Evolutionary conservation across 2,329 filamentous ascomycete species (phyloP), one percentile per base, ranked within the genome.

Genomic region (Ceratocystis cacaofunesta): DNA sequence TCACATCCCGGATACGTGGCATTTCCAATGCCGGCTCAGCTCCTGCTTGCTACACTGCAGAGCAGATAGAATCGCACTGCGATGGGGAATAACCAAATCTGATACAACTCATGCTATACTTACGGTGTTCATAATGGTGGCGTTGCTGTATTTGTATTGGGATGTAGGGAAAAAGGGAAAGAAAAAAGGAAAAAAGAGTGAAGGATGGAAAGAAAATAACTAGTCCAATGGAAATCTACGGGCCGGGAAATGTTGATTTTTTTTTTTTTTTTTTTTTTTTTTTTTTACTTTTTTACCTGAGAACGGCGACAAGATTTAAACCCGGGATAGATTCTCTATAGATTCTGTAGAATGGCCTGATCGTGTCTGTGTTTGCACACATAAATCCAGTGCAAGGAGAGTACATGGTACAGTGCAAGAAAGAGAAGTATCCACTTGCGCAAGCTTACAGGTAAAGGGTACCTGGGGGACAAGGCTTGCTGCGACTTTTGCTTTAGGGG

Each of bases 51-150:
- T 25, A 25, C 8, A 52, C 12, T 41, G 36, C 22, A 52, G 3
- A 25, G 48, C 22, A 25, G 48, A 25, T 12, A 12, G 32, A 12
- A 41, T 12, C 10, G 36, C 8, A 12, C 10, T 41, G 36, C 36
- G 36, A 41, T 41, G 8, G 36, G 36, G 36, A 41, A 12, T 41
- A 41, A 12, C 36, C 36, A 41, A 41, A 3, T 7, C 10, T 41
- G 36, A 30, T 5, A 17, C 52, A 44, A 44, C 30, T n/a, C 5
- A 41, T 55, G 17, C 32, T 65, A 55, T 44, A 73, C 79, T 73
- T 74, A 83, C 81, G 62, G 80, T 84, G 71, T 84, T 83, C 81
- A 84, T 83, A 41, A 70, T 75, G 70, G 68, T 41, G 50, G 22
- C 46, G 48, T 36, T 30, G 46, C 25, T 62, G 61, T 36, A 66